Evolutionary conservation across 352 stramenopile species (phyloP), one percentile per base, ranked within the genome.

Genomic region (Phytophthora multivora): DNA sequence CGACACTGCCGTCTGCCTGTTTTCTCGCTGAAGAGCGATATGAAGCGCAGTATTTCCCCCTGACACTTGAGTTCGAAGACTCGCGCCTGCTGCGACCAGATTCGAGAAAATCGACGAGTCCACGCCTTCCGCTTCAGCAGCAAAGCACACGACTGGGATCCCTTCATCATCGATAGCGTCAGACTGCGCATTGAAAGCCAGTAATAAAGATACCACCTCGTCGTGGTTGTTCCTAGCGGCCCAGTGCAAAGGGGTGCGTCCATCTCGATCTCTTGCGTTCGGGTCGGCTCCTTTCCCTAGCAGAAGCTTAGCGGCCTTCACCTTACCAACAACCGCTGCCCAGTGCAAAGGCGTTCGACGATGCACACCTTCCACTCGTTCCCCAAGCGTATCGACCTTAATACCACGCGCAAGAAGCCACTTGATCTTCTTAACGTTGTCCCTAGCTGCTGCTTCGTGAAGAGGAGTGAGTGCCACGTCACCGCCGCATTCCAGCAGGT

Each of bases 391-490:
- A 31, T 94, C 76, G 0, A 85, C 76, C 0, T 73, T 33, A 5
- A 73, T 73, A 13, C 77, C 71, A 39, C 60, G 65, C 15, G 63
- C 63, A 2, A 93, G 68, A 16, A 91, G 63, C 26, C 63, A 60
- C 51, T 71, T 73, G 12, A 94, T 74, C 25, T 52, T 62, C 4
- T 26, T 40, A 3, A 69, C 52, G 48, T 92, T 75, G 16, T 89
- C 74, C 6, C 66, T 68, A 0, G 81, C 86, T n/a, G 81, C 77
- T 0, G 86, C 86, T n/a, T 79, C 64, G 56, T 94, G 86, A 5
- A 94, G 73, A 28, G 86, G 83, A 9, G 86, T 93, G 35, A 94
- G 50, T 12, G 86, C 83, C 1, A 94, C 86, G 31, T 94, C 86
- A n/a, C 52, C 79, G 7, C 86, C 86, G 16, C 74, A 76, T 13